Base-by-base conservation (phyloP, 371 early-diverging fungal species). In the Syncephalastrum sp. region DNA sequence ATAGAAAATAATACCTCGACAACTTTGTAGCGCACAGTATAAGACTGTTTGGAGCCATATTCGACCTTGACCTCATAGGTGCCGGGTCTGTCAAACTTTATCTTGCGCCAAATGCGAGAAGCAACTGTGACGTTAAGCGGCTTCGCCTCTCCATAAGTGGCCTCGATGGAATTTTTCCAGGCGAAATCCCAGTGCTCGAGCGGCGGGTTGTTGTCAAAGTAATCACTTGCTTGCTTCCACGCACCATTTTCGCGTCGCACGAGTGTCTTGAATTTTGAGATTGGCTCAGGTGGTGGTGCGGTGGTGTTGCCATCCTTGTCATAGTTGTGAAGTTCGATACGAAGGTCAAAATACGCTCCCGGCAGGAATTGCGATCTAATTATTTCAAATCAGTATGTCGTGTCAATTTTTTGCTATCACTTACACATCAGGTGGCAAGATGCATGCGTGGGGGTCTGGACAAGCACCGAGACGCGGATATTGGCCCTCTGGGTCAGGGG, bases 291-390 rank as follows among this genome's bases (percentile, higher is more conserved):
- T n/a, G 63, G 38, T 42, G 72, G 69, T 4, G 64, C 63, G 60
- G 77, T 61, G 46, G 75, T 72, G 54, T 69, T 65, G 41, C 65
- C 70, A 44, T 63, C 67, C 42, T 65, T 63, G 46, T 76, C 67
- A 60, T 84, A 82, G 27, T 79, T 80, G 54, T 84, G 85, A 42
- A 82, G 60, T 65, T 84, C 85, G 17, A 84, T 82, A 29, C 85
- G 70, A 42, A 82, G 67, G 47, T 84, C 85, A 60, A 84, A 84
- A 55, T 67, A 69, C 15, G 81, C 55, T 44, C 82, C 85, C 47
- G 82, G 75, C 15, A 84, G 55, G 56, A 84, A 82, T 59, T 79
- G 74, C 7, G 81, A 73, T 14, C 84, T 82, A 58, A 23, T 44
- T 14, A 42, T 21, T 12, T 10, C 27, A 8, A 5, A 42, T 19